Conservation (phyloP, 805 yeast genomes). For the Cyberlindnera lachancei region DNA sequence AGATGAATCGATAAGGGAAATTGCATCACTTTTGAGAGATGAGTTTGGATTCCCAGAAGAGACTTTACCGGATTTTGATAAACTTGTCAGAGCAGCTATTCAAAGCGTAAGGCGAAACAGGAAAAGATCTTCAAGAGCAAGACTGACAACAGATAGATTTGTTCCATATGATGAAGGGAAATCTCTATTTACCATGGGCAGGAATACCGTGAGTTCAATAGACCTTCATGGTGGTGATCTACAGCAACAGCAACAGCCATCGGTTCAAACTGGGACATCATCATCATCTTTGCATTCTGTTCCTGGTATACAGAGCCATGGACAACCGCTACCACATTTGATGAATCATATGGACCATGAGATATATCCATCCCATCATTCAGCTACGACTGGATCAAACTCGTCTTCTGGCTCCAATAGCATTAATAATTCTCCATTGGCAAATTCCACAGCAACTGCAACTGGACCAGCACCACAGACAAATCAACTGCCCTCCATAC, state of each 20-base stretch:
- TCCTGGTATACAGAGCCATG: no score
- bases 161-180: slow-evolving; percentile 14
- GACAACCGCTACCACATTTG: neutral
- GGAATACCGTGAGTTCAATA: no score
- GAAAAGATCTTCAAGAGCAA: slow-evolving; percentile 42
- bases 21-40: slow-evolving; percentile 66
- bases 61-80: slow-evolving; percentile 70
- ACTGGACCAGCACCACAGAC: slow-evolving; percentile 1
- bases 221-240: no score
- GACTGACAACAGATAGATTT: slow-evolving; percentile 16
- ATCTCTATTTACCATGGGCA: no score
- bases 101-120: slow-evolving; percentile 89
- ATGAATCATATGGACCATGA: slow-evolving; percentile 1
- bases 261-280: no score
- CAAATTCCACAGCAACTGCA: neutral
- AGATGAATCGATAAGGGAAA: slow-evolving; percentile 69
- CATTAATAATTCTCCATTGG: no score
- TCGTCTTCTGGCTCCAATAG: no score
- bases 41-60: slow-evolving; percentile 69
- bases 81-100: slow-evolving; percentile 85
- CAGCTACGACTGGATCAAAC: neutral
- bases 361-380: neutral
- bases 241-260: slow-evolving; percentile 2
- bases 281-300: no score
- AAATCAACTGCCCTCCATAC: slow-evolving; percentile 13